Evolutionary conservation across 2,329 filamentous ascomycete genomes (phyloP).

Genomic region (Bipolaris oryzae): DNA sequence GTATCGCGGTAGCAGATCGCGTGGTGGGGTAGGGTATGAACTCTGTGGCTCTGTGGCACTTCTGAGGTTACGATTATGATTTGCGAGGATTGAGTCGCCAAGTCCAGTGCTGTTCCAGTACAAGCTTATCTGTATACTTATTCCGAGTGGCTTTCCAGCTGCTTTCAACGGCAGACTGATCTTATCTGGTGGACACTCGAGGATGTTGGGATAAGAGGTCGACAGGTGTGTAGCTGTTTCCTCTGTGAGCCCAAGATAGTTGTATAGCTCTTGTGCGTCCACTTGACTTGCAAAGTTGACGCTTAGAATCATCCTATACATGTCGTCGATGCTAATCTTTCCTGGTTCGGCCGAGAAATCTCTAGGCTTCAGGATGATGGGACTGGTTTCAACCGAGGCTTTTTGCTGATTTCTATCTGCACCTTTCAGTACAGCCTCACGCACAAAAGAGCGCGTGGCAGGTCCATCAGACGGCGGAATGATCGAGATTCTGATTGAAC

Average conservation of each 20-base stretch:
- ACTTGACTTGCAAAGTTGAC: slow-evolving; percentile 27
- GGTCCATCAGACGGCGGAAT: slow-evolving; percentile 4
- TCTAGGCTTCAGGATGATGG: slow-evolving; percentile 29
- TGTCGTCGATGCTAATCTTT: neutral
- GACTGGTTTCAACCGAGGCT: slow-evolving; percentile 13
- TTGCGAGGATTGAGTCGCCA: slow-evolving; percentile 19
- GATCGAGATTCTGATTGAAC: slow-evolving; percentile 13
- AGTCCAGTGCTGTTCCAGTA: slow-evolving; percentile 22
- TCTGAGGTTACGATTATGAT: slow-evolving; percentile 34
- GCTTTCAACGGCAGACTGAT: slow-evolving; percentile 18
- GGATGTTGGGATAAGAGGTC: slow-evolving; percentile 39
- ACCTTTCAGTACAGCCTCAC: slow-evolving; percentile 13
- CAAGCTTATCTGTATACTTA: slow-evolving; percentile 32
- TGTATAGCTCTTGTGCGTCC: slow-evolving; percentile 35
- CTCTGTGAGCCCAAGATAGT: slow-evolving; percentile 22
- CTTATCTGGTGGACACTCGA: slow-evolving; percentile 24
- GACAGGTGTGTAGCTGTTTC: slow-evolving; percentile 22
- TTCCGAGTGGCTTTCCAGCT: slow-evolving; percentile 20
- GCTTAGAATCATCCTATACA: slow-evolving; percentile 20
- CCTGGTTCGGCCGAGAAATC: slow-evolving; percentile 4
- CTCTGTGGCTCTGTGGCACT: neutral
- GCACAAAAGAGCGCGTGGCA: neutral
- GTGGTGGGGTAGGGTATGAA: slow-evolving; percentile 15
- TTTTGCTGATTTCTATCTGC: neutral
- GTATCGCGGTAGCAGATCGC: slow-evolving; percentile 20